Base-by-base conservation (phyloP, 2,329 filamentous ascomycete species). In the Cladosporium sphaerospermum region DNA sequence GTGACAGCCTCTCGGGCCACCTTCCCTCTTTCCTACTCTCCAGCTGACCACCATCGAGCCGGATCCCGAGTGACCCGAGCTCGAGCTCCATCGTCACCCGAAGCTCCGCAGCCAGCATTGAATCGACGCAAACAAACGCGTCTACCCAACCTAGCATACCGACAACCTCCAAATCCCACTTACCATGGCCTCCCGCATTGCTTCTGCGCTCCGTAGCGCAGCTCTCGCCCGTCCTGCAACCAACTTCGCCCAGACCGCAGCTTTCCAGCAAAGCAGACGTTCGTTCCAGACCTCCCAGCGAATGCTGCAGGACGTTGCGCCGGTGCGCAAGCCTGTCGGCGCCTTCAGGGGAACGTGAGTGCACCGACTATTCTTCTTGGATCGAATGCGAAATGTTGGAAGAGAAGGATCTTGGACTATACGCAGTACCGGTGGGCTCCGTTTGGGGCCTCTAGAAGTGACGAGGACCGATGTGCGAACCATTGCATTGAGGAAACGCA, bases 311-410 rank as follows among this genome's bases (percentile, higher is more conserved):
- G 53, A 43, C 16, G 58, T 61, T 9, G 48, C 80, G 52, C 76
- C 82, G 28, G 73, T 76, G n/a, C 78, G 75, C 68, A 86, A 81
- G 68, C 84, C 85, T 7, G 78, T 87, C 49, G 84, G 84, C 53
- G 84, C 84, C 61, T 88, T 88, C 67, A 74, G 85, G 66, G 84
- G 83, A 75, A 84, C 84, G 85, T 88, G 70, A 76, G 82, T 76
- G 52, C 16, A 10, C 13, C 3, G 13, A 41, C 9, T 41, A 41
- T 41, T 9, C 13, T n/a, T 5, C 4, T 16, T 18, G n/a, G 13
- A 18, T 41, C 39, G 10, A 33, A 10, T 18, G 9, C 9, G 28
- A 41, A 31, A 23, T 16, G 14, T 6, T 19, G 9, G 18, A 54
- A 49, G 39, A 54, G 52, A 37, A 37, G 44, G 52, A 48, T 39